A percentile compares a stretch with the other conserved stretches of the same genome.
Conservation (phyloP, 2,329 filamentous ascomycete species). For the Penicillium corylophilum region DNA sequence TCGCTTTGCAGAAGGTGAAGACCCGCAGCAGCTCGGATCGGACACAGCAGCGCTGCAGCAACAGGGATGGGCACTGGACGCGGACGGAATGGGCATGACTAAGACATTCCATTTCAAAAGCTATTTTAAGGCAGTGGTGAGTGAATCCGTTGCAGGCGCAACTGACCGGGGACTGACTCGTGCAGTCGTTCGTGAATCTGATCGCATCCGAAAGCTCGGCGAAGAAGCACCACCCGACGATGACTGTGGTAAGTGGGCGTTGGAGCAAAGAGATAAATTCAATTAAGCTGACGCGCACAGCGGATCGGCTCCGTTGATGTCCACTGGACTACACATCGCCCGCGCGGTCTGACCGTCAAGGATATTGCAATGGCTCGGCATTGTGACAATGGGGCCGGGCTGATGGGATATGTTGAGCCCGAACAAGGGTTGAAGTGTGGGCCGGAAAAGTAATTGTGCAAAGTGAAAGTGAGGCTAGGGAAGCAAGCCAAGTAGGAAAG, state of each 20-base stretch:
- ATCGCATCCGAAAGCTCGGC: conserved; percentile 38
- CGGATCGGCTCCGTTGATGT: conserved; percentile 39
- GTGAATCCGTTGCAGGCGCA: conserved; percentile 3
- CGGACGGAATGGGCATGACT: conserved; percentile 32
- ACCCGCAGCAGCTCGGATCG: conserved; percentile 25
- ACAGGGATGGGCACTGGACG: conserved; percentile 36
- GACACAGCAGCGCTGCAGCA: conserved; percentile 26
- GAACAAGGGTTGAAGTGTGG: conserved; percentile 33
- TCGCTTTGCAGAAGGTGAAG: conserved; percentile 31
- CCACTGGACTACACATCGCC: conserved; percentile 43
- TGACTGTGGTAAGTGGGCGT: conserved; percentile 35
- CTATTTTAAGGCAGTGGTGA: conserved; percentile 41
- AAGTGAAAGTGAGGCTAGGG: no score
- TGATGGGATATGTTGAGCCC: conserved; percentile 34
- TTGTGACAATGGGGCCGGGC: conserved; percentile 37
- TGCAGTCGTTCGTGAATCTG: conserved; percentile 38
- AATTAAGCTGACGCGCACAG: conserved; percentile 20
- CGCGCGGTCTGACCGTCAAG: conserved; percentile 39
- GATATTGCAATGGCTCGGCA: conserved; percentile 38
- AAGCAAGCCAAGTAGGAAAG: not conserved
- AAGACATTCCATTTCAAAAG: conserved; percentile 42
- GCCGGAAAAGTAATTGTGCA: conserved; percentile 4
- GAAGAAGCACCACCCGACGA: conserved; percentile 41
- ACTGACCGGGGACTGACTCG: not conserved
- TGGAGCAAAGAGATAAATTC: not conserved